Base-by-base conservation (phyloP, 768 basidiomycete species). In the Leccinellum rugosiceps region DNA sequence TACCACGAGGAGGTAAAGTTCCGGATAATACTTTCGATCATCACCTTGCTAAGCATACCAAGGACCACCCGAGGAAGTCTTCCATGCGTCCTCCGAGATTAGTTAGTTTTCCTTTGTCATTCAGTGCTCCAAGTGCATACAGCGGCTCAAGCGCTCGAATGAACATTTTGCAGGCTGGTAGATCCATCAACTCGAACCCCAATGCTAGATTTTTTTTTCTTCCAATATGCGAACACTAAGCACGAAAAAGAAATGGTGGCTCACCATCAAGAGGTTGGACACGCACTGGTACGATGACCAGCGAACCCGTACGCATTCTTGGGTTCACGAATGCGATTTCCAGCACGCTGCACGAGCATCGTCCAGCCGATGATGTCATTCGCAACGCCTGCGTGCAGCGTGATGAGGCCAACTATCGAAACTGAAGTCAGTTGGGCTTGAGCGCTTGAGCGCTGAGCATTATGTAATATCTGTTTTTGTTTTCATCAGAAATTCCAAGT, bases 1-100 rank as follows among this genome's bases (percentile, higher is more conserved):
- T 26, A 26, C 26, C 26, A 26, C 26, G 26, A 26, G 26, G 26
- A 26, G 26, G 26, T 26, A 26, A 26, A 26, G 26, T 26, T 3
- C 26, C 3, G 26, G 26, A 26, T 26, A 26, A 26, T 26, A 68
- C 94, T 97, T 44, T 92, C 89, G 59, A 99, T 94, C 70, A 99
- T 96, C 6, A 89, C 87, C 73, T 98, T 98, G 26, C 91, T 93
- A 64, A 99, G 75, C 90, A 97, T n/a, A n/a, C n/a, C 97, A 6
- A 96, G 97, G 68, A 98, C 97, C 19, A 98, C 93, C 10, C 94
- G n/a, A n/a, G 97, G 75, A 99, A 98, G 71, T 99, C 97, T 1
- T 95, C 95, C 97, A 99, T 98, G 53, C 94, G 77, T 57, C 97
- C 81, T 3, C 97, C 97, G 34, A 98, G 82, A 67, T 98, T 94